These are phyloP conservation scores for Gonium pectorale DNA, from an alignment of 139 green algal species.

Conservation along the genomic window DNA sequence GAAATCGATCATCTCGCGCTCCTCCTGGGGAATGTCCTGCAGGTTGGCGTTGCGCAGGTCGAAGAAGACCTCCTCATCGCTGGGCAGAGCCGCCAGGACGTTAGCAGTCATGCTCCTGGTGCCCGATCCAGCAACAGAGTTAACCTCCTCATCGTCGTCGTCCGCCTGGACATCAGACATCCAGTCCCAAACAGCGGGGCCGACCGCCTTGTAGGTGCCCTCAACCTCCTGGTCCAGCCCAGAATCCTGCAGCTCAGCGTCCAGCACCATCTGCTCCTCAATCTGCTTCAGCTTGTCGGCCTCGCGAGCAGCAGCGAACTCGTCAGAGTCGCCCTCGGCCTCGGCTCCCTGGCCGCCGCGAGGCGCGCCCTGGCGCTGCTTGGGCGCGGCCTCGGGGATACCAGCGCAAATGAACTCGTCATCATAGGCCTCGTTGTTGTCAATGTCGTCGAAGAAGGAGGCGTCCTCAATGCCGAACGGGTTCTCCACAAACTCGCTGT, in stretches of 20 bases:
- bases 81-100: constrained; percentile 18
- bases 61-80: constrained; percentile 37
- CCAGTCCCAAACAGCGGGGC: constrained; percentile 54
- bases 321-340: constrained; percentile 37
- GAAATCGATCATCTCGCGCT: constrained; percentile 52
- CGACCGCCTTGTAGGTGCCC: neutral
- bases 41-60: constrained; percentile 42
- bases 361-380: constrained; percentile 38
- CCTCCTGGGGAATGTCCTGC: constrained; percentile 48
- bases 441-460: constrained; percentile 63
- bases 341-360: constrained; percentile 18
- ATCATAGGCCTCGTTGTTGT: constrained; percentile 60
- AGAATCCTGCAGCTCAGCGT: constrained; percentile 56
- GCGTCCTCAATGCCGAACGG: constrained; percentile 57
- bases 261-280: constrained; percentile 61
- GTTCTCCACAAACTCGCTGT: constrained; percentile 47
- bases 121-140: neutral
- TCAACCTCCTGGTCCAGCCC: constrained; percentile 37
- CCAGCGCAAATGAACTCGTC: constrained; percentile 56
- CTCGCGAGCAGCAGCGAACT: constrained; percentile 47
- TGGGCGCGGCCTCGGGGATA: constrained; percentile 64
- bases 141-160: constrained; percentile 32
- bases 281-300: constrained; percentile 47
- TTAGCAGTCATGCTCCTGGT: neutral
- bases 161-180: constrained; percentile 23